These are phyloP conservation scores for Colletotrichum musicola DNA, from an alignment of 2,329 filamentous ascomycete genomes.

Conservation along the genomic window DNA sequence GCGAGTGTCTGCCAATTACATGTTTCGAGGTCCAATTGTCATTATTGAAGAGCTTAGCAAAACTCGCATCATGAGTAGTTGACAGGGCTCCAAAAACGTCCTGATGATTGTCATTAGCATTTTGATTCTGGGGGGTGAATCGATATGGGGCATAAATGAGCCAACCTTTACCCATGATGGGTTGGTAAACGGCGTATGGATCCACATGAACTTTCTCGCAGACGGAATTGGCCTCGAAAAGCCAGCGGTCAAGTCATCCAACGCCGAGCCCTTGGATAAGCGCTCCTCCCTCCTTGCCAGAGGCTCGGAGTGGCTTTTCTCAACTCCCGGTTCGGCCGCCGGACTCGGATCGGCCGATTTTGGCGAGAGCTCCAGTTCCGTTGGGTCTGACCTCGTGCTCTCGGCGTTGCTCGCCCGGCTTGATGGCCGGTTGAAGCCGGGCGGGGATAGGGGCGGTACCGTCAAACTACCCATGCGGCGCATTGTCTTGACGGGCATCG, in stretches of 20 bases:
- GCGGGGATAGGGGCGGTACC: constrained; percentile 47
- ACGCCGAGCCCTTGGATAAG: constrained; percentile 24
- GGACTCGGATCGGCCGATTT: constrained; percentile 16
- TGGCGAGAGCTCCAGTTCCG: constrained; percentile 43
- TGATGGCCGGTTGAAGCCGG: constrained; percentile 46
- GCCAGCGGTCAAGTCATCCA: constrained; percentile 51
- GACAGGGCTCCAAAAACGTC: constrained; percentile 19
- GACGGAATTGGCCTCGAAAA: constrained; percentile 54
- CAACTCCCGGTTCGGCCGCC: not conserved
- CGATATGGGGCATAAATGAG: accelerated
- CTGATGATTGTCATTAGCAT: not conserved
- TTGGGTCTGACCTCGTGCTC: constrained; percentile 50
- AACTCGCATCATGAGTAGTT: constrained; percentile 35
- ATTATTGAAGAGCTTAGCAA: constrained; percentile 55
- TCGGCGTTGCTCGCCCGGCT: constrained; percentile 45
- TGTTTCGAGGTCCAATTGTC: constrained; percentile 64
- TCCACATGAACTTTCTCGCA: constrained; percentile 67
- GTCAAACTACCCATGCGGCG: constrained; percentile 46
- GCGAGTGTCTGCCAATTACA: constrained; percentile 61
- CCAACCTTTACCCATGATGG: constrained; percentile 69
- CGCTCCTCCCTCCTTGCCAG: constrained; percentile 15
- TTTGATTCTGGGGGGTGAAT: accelerated
- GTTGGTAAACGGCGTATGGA: constrained; percentile 69
- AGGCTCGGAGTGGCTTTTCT: constrained; percentile 17
- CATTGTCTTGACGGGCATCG: not conserved